Evolutionary conservation across 495 filamentous ascomycete genomes (phyloP).

Genomic region (Wilcoxina mikolae): DNA sequence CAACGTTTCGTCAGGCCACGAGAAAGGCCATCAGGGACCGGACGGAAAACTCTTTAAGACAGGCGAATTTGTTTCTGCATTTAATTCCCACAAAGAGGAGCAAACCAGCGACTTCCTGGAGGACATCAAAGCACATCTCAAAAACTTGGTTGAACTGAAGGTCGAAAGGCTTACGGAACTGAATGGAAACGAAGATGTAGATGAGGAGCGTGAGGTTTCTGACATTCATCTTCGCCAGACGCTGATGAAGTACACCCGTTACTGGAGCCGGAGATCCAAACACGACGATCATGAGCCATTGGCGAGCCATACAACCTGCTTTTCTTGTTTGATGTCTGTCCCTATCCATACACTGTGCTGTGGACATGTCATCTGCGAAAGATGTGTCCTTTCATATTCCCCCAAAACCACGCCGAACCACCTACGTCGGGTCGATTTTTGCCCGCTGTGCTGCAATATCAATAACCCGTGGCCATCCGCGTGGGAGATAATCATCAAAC

Average conservation of each 20-base stretch:
- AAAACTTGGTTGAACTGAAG: background rate
- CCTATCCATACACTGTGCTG: constrained; percentile 42
- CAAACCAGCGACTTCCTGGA: background rate
- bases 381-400: constrained; percentile 26
- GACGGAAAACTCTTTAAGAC: constrained; percentile 19
- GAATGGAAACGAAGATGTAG: background rate
- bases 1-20: constrained; percentile 13
- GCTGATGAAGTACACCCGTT: background rate
- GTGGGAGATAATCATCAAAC: constrained; percentile 34
- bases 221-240: background rate
- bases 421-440: constrained; percentile 10
- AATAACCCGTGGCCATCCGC: constrained; percentile 26
- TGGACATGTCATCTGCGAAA: constrained; percentile 41
- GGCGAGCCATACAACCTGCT: constrained; percentile 36
- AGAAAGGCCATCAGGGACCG: constrained; percentile 19
- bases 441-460: constrained; percentile 26
- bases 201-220: background rate
- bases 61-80: background rate
- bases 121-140: background rate
- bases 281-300: background rate
- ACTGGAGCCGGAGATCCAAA: background rate
- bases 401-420: constrained; percentile 18
- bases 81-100: background rate
- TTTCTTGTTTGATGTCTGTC: constrained; percentile 40
- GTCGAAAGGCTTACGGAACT: background rate